Base-by-base conservation (phyloP, 2,329 filamentous ascomycete genomes). In the Trichothecium sympodiale region DNA sequence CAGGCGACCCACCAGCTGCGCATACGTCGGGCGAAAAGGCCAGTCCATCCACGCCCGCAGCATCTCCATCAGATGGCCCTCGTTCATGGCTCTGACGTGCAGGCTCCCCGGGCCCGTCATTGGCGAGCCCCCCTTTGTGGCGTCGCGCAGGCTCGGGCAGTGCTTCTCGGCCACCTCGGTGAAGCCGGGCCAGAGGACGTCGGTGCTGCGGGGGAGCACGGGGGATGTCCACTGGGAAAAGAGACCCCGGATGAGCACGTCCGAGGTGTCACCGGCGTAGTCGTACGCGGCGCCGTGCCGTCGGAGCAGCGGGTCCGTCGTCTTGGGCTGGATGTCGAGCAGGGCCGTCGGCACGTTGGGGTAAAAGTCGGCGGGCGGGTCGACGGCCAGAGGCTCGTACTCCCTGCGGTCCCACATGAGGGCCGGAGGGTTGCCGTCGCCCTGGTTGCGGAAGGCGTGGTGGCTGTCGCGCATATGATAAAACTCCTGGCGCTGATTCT, bases 391-490 rank as follows among this genome's bases (percentile, higher is more conserved):
- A 0, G 85, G 82, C 47, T 94, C 84, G 47, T 74, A 77, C 2
- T 64, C 59, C 13, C 87, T 76, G 2, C 71, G 67, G 54, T 94
- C 85, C 75, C 79, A 88, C 17, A 65, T 47, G 4, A 89, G 54
- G 1, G 67, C 46, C 0, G 75, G 70, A 31, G 17, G 17, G 27
- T 32, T 5, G 35, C 13, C 20, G n/a, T 13, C 14, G 30, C 18
- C 17, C 23, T 63, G 46, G 53, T 68, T 61, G 34, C 59, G 52
- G 46, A 69, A 63, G 13, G 69, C 44, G 43, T 72, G 69, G 31
- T 66, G 52, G 48, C 77, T 74, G 46, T 83, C 77, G 20, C 63
- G 59, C 33, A 58, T 47, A 20, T 58, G 51, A 16, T 49, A 38
- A 46, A 64, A 65, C 37, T 63, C 57, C 33, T 23, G 8, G 48